These are phyloP conservation scores for Debaryomyces tyrocola DNA, from an alignment of 805 yeast species.

Conservation along the genomic window DNA sequence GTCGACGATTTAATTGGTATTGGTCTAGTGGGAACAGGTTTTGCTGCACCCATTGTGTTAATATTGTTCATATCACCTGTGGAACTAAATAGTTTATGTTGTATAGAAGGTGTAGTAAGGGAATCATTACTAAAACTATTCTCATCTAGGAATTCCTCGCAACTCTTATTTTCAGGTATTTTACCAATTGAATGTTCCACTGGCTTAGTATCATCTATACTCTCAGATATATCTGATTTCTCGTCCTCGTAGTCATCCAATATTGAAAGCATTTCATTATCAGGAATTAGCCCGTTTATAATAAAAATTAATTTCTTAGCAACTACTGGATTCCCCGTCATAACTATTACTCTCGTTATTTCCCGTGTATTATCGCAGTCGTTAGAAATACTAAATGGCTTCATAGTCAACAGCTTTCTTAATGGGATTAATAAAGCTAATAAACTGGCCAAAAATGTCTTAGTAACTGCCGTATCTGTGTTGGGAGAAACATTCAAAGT, in stretches of 20 bases:
- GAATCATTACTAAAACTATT: neutral
- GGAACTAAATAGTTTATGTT: neutral
- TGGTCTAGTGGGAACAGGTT: neutral
- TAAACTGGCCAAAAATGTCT: slow-evolving; percentile 47
- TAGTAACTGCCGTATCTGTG: slow-evolving; percentile 4
- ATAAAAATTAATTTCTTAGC: slow-evolving; percentile 59
- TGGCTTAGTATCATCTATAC: neutral
- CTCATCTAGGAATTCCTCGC: neutral
- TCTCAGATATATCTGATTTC: neutral
- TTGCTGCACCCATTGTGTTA: neutral
- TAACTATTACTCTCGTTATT: slow-evolving; percentile 50
- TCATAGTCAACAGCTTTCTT: slow-evolving; percentile 31
- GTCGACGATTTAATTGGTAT: slow-evolving; percentile 14
- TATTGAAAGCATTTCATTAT: slow-evolving; percentile 17
- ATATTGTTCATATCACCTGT: neutral
- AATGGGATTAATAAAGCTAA: slow-evolving; percentile 46
- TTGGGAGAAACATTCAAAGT: slow-evolving; percentile 5
- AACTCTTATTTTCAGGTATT: neutral
- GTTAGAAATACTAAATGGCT: slow-evolving; percentile 28
- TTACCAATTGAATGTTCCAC: neutral
- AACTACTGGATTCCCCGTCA: slow-evolving; percentile 61
- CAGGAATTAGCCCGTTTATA: slow-evolving; percentile 50
- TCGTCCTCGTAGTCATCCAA: neutral
- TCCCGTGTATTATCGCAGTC: slow-evolving; percentile 22
- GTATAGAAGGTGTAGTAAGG: neutral